A percentile compares a stretch with the other conserved stretches of the same genome.
phyloP scores from a whole-genome alignment of 2,329 filamentous ascomycete species.

The Stagonosporopsis cucurbitacearum region DNA sequence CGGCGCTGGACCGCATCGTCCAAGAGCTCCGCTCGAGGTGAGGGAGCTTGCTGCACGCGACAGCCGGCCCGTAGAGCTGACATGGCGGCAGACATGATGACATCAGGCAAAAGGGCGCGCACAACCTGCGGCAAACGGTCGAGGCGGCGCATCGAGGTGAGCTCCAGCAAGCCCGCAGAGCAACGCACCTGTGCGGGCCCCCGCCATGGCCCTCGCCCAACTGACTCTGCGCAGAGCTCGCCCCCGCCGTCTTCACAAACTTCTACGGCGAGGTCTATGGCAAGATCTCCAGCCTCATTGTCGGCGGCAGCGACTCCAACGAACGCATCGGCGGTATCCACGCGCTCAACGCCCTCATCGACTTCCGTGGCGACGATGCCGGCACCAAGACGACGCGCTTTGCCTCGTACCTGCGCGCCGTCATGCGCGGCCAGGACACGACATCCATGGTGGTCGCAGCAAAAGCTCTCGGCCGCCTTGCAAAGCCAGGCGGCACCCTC shows the following conservation, averaged over 20 bases:
- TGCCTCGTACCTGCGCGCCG: slow-evolving; percentile 84
- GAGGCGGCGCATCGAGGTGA: slow-evolving; percentile 56
- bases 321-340: slow-evolving; percentile 92
- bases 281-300: slow-evolving; percentile 74
- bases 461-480: slow-evolving; percentile 85
- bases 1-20: slow-evolving; percentile 61
- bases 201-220: slow-evolving; percentile 21
- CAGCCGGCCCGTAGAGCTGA: not conserved
- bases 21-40: slow-evolving; percentile 64
- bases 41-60: slow-evolving; percentile 23
- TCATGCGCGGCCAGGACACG: slow-evolving; percentile 89
- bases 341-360: slow-evolving; percentile 89
- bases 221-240: slow-evolving; percentile 67
- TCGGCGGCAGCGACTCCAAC: slow-evolving; percentile 82
- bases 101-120: slow-evolving; percentile 52
- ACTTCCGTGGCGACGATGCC: slow-evolving; percentile 94
- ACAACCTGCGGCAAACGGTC: slow-evolving; percentile 52
- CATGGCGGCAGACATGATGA: slow-evolving; percentile 51
- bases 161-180: slow-evolving; percentile 20
- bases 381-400: slow-evolving; percentile 95
- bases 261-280: slow-evolving; percentile 72
- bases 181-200: slow-evolving; percentile 8
- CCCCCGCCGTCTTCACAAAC: slow-evolving; percentile 76
- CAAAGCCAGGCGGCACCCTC: slow-evolving; percentile 88
- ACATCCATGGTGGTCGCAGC: slow-evolving; percentile 90